Conservation (phyloP, 768 basidiomycete species). For the Gloeopeniophorella convolvens region DNA sequence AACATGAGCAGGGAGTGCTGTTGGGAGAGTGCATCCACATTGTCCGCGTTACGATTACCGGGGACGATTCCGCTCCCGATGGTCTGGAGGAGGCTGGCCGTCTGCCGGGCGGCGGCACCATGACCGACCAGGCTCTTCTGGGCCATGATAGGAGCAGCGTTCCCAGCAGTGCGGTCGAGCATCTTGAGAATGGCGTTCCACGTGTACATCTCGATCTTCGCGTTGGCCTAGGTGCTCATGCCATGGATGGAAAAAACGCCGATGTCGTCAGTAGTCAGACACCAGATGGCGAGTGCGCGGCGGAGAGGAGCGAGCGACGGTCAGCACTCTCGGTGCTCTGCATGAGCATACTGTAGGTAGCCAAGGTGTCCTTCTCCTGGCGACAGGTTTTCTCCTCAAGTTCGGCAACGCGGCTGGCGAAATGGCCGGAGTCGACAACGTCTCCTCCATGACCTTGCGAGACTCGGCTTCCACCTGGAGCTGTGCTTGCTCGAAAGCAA, state of each 20-base stretch:
- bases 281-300: slow-evolving; percentile 96
- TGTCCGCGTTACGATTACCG: slow-evolving; percentile 95
- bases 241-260: slow-evolving; percentile 88
- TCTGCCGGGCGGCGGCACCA: slow-evolving; percentile 97
- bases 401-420: slow-evolving; percentile 69
- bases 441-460: slow-evolving; percentile 49
- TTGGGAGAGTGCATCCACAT: slow-evolving; percentile 89
- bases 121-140: slow-evolving; percentile 98
- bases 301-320: slow-evolving; percentile 84
- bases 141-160: slow-evolving; percentile 95
- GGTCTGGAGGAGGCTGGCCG: slow-evolving; percentile 85
- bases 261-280: slow-evolving; percentile 86
- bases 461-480: slow-evolving; percentile 72
- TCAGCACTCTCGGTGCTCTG: slow-evolving; percentile 56
- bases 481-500: slow-evolving; percentile 79
- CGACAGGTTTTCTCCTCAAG: slow-evolving; percentile 86
- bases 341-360: slow-evolving; percentile 86
- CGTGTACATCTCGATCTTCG: slow-evolving; percentile 95
- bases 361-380: slow-evolving; percentile 91
- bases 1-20: slow-evolving; percentile 89
- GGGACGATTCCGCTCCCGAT: slow-evolving; percentile 84
- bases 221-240: slow-evolving; percentile 84
- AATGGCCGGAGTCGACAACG: slow-evolving; percentile 54
- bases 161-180: slow-evolving; percentile 85
- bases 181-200: slow-evolving; percentile 94